phyloP scores from a whole-genome alignment of 2,329 filamentous ascomycete genomes.

The Domatiomyces catenatus region DNA sequence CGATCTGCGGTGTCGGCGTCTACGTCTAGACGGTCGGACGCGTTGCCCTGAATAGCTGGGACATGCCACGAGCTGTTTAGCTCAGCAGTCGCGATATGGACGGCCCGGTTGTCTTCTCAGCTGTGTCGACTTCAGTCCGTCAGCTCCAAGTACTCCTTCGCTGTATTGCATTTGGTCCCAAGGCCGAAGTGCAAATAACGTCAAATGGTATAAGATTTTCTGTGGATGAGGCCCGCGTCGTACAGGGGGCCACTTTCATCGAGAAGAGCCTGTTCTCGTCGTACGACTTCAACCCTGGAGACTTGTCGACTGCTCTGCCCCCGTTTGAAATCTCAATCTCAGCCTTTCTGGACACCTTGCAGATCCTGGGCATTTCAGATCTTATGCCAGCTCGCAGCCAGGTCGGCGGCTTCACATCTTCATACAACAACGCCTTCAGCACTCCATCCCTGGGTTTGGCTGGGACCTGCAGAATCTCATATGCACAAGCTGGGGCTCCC shows the following conservation, averaged over 20 bases:
- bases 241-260: constrained; percentile 81
- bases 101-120: constrained; percentile 39
- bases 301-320: constrained; percentile 33
- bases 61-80: constrained; percentile 1
- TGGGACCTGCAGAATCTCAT: constrained; percentile 72
- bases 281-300: constrained; percentile 51
- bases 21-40: constrained; percentile 56
- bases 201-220: constrained; percentile 75
- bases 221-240: constrained; percentile 73
- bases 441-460: constrained; percentile 68
- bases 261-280: constrained; percentile 79
- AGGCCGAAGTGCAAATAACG: constrained; percentile 57
- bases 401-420: constrained; percentile 24
- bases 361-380: constrained; percentile 76
- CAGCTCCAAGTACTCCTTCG: constrained; percentile 45
- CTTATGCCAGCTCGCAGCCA: constrained; percentile 31
- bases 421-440: constrained; percentile 55
- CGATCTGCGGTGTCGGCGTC: constrained; percentile 97
- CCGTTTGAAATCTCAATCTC: constrained; percentile 76
- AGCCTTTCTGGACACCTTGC: constrained; percentile 79
- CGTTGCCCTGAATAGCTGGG: constrained; percentile 2
- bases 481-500: constrained; percentile 57
- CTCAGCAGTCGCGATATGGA: constrained; percentile 9
- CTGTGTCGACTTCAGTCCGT: constrained; percentile 46
- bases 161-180: constrained; percentile 46